Evolutionary conservation across 2,329 filamentous ascomycete genomes (phyloP), one percentile per base, ranked within the genome.

Genomic region (Arachnomyces sp.): DNA sequence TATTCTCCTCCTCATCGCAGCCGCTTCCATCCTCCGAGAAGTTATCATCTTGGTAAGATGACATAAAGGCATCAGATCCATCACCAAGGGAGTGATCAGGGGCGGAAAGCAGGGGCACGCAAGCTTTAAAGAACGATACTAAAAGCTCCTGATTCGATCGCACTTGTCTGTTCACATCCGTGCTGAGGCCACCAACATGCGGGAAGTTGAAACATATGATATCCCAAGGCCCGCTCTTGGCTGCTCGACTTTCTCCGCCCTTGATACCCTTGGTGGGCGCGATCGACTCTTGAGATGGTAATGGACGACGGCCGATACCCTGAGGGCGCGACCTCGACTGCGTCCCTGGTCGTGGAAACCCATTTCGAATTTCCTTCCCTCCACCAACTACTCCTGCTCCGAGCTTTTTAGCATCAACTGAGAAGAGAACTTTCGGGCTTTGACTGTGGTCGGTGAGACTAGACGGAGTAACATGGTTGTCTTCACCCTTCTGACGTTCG

Each of bases 161-260:
- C 11, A 95, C 88, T 65, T 98, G 92, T 28, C 92, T 75, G 67
- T 95, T 95, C 41, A 95, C 83, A 66, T 96, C 89, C 51, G 83
- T 96, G 49, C 79, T 84, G 54, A 93, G 81, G 34, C 92, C 92
- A 48, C 92, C 92, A 3, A 93, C 84, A 67, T 98, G 92, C 28
- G 92, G 92, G 63, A 98, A 98, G 71, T 95, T 94, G 77, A 96
- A 98, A 49, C 90, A 72, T 46, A 96, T 81, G 42, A 79, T 75
- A 60, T 94, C 81, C 72, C 83, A 89, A 3, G 68, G 62, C 3
- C 64, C 63, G 12, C 54, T 54, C 17, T 43, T 35, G 34, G 44
- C 49, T 48, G 13, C 45, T 40, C 14, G 39, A 17, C 17, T 36
- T 32, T 16, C 32, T 18, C 17, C 16, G 34, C 12, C 35, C 31